phyloP scores from a whole-genome alignment of 345 rosid genomes.

The Garcia nutans region DNA sequence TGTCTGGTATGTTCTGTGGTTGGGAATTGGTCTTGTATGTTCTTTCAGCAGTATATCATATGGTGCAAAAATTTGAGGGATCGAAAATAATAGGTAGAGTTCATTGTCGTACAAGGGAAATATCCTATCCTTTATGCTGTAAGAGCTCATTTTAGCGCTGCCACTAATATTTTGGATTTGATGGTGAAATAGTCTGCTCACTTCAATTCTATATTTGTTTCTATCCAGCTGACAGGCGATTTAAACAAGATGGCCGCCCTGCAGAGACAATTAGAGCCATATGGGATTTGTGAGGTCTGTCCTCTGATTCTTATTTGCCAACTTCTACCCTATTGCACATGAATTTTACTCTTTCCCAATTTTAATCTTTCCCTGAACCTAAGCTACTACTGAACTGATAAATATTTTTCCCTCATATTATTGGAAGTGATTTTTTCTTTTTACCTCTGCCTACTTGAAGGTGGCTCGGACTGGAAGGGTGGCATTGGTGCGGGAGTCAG shows the following conservation, averaged over 20 bases:
- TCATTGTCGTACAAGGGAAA: too few relatives aligned
- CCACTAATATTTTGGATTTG: too few relatives aligned
- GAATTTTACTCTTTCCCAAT: neutral
- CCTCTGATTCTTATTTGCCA: neutral
- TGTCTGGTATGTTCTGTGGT: too few relatives aligned
- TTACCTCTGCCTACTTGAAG: conserved; percentile 29
- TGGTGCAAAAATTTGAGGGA: too few relatives aligned
- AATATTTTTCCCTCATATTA: neutral
- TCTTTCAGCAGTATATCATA: too few relatives aligned
- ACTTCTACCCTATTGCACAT: neutral
- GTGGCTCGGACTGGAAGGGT: conserved; percentile 77
- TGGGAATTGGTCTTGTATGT: too few relatives aligned
- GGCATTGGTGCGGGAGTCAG: conserved; percentile 69
- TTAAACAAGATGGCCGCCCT: conserved; percentile 62
- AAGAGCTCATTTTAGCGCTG: too few relatives aligned
- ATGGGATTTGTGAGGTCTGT: conserved; percentile 69
- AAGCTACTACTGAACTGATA: neutral
- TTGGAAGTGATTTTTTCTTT: conserved; percentile 3
- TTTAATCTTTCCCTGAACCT: neutral
- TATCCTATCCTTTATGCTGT: too few relatives aligned
- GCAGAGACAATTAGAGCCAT: conserved; percentile 54
- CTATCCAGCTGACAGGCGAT: conserved; percentile 60
- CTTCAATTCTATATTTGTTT: neutral
- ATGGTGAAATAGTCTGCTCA: too few relatives aligned
- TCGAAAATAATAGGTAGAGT: too few relatives aligned